These are phyloP conservation scores for Trichosporon ovoides DNA, from an alignment of 1,284 basidiomycete genomes.

Conservation along the genomic window DNA sequence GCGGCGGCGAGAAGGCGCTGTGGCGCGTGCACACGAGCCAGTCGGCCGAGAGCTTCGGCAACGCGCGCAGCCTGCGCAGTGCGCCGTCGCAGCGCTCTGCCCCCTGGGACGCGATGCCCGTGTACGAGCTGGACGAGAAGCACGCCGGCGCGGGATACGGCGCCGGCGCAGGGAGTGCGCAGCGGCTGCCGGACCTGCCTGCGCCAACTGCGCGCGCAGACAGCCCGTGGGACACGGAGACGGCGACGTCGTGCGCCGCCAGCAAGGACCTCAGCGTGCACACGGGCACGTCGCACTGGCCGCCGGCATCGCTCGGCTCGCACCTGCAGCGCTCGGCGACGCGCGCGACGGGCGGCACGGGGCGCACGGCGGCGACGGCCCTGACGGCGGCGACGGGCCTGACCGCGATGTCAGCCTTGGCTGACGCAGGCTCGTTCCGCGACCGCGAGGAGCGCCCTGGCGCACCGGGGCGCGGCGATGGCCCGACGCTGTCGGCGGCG, in stretches of 20 bases:
- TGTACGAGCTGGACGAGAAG: background rate
- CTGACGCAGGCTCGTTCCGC: background rate
- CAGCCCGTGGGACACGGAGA: background rate
- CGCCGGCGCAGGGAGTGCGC: background rate
- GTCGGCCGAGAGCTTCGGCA: background rate
- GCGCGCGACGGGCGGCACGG: background rate
- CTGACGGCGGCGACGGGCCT: background rate
- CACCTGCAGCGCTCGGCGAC: too few species aligned
- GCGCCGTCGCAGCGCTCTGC: background rate
- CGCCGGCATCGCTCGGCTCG: background rate
- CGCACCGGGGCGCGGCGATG: background rate
- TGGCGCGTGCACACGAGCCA: background rate
- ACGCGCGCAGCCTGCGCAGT: background rate
- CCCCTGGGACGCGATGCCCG: background rate
- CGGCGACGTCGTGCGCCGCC: background rate
- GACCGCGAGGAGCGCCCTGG: background rate
- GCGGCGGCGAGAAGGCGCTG: background rate
- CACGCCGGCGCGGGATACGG: background rate
- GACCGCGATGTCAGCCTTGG: background rate
- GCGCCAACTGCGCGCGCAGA: background rate
- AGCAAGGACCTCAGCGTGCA: background rate
- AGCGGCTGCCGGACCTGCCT: background rate
- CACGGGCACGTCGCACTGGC: background rate
- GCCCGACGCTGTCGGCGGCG: background rate
- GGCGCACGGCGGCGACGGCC: background rate